Base-by-base conservation (phyloP, 345 rosid species). In the Cardamine chenopodiifolia region DNA sequence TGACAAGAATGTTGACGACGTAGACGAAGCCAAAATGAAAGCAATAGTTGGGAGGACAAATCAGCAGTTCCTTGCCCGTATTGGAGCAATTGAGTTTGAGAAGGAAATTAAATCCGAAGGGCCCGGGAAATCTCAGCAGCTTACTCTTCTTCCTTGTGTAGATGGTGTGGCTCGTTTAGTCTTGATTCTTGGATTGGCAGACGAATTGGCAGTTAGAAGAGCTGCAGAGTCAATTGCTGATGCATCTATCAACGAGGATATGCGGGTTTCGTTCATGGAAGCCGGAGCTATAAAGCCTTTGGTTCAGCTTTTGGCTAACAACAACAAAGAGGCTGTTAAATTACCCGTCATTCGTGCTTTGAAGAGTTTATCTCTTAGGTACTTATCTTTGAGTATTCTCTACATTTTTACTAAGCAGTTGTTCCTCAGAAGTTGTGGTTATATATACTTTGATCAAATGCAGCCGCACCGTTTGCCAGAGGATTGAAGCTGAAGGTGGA, bases 161-260 rank as follows among this genome's bases (percentile, higher is more conserved):
- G 97, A 93, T 79, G 97, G 94, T 79, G 96, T 86, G 77, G 97
- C 97, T 72, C 85, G 96, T 78, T 81, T 93, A 59, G 96, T 89
- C 57, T 87, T 93, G 77, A 89, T 93, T 79, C 91, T 89, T 68
- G 91, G 84, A 77, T 89, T 93, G 63, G 86, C 89, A 23, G 96
- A 91, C 47, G 92, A 89, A 76, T 54, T 75, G 22, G 90, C 97
- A 7, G 64, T 87, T 80, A 68, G 78, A 48, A 85, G 94, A 80
- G 91, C 92, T 74, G 98, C 96, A 42, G 84, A 81, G 64, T 76
- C 97, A 25, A 80, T 93, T 79, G 94, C 89, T 26, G 87, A 87
- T 86, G 87, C 91, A 73, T 87, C 87, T 49, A 83, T 93, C 47
- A 91, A 83, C 73, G 97, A 88, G 71, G 83, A 83, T 34, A 88